Evolutionary conservation across 257 asterid genomes (phyloP).

Genomic region (Paraleonurus japonicus): DNA sequence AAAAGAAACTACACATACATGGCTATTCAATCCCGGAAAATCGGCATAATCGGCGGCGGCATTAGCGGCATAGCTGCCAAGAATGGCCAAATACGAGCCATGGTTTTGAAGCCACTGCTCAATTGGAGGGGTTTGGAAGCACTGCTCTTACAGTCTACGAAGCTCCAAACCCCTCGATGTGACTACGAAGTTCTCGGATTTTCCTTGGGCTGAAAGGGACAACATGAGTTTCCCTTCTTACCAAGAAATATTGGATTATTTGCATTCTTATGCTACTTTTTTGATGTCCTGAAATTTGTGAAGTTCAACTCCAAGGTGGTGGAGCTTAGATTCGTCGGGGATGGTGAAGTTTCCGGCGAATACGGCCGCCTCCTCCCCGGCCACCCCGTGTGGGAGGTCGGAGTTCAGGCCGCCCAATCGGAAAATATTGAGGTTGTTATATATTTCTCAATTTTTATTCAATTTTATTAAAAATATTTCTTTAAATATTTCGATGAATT

Average conservation of each 20-base stretch:
- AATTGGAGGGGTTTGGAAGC: conserved; percentile 88
- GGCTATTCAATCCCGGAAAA: conserved; percentile 37
- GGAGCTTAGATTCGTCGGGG: conserved; percentile 61
- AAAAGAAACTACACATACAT: not conserved
- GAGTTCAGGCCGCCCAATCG: conserved; percentile 51
- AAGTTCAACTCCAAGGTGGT: conserved; percentile 76
- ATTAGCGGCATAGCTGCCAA: conserved; percentile 83
- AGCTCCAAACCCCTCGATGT: conserved; percentile 82
- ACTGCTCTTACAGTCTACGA: conserved; percentile 69
- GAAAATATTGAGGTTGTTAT: conserved; percentile 53
- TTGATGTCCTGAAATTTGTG: conserved; percentile 61
- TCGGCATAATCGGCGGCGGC: conserved; percentile 79
- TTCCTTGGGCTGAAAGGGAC: conserved; percentile 84
- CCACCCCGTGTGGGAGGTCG: conserved; percentile 80
- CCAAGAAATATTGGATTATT: conserved; percentile 64
- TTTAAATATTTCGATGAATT: not conserved
- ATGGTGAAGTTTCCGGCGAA: conserved; percentile 29
- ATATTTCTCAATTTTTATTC: not conserved
- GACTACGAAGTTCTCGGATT: conserved; percentile 88
- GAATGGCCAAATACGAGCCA: conserved; percentile 55
- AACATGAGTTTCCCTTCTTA: conserved; percentile 66
- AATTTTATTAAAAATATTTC: not conserved
- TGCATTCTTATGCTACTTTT: conserved; percentile 64
- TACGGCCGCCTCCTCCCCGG: conserved; percentile 56
- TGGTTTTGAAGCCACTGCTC: conserved; percentile 76